Evolutionary conservation across 805 yeast genomes (phyloP).

Genomic region (Isabelozyma pseudorhagii): DNA sequence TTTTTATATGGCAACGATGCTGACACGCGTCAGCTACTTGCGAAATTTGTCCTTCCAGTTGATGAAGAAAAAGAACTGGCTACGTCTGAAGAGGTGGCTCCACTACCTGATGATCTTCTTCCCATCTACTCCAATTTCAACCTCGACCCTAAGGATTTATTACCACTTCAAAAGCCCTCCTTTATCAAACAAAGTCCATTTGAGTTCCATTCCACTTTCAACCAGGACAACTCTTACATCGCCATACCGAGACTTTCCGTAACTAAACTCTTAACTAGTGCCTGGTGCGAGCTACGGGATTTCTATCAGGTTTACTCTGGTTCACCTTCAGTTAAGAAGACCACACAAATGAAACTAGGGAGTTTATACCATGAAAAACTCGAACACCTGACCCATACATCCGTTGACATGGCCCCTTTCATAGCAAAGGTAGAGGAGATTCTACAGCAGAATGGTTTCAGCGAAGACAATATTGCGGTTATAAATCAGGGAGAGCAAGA

Average conservation of each 20-base stretch:
- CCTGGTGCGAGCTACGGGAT: conserved; percentile 68
- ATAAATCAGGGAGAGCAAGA: conserved; percentile 1
- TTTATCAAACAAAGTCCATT: conserved; percentile 17
- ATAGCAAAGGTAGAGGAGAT: conserved; percentile 1
- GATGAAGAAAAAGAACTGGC: too few relatives aligned
- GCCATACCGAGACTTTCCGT: conserved; percentile 48
- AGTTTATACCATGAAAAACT: conserved; percentile 42
- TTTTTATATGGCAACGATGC: too few relatives aligned
- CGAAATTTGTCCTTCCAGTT: too few relatives aligned
- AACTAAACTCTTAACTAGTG: conserved; percentile 53
- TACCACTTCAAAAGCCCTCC: conserved; percentile 13
- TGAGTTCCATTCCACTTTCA: conserved; percentile 20
- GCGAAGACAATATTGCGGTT: too few relatives aligned
- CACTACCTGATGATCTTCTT: too few relatives aligned
- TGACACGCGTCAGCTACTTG: too few relatives aligned
- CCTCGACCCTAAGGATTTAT: too few relatives aligned
- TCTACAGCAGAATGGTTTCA: neutral
- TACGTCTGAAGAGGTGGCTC: too few relatives aligned
- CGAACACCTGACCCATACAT: conserved; percentile 46
- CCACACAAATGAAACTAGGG: conserved; percentile 47
- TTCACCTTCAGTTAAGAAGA: conserved; percentile 22
- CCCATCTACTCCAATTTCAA: too few relatives aligned
- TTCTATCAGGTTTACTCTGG: conserved; percentile 52
- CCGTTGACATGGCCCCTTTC: conserved; percentile 15
- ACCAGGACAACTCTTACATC: conserved; percentile 19